phyloP scores from a whole-genome alignment of 805 yeast genomes.

The Kodamaea restingae region DNA sequence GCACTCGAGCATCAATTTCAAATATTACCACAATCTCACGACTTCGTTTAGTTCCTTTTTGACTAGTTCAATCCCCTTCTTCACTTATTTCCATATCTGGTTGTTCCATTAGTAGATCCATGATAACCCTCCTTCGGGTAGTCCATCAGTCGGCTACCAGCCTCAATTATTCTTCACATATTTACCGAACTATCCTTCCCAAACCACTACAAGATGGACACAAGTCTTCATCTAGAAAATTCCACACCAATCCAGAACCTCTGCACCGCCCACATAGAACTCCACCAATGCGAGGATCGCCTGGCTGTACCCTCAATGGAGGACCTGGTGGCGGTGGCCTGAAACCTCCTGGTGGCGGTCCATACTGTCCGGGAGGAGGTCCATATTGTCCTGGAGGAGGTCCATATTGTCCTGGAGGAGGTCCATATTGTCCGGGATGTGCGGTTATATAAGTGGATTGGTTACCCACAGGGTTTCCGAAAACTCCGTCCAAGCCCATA shows the following conservation, averaged over 20 bases:
- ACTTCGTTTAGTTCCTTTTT: too few relatives aligned
- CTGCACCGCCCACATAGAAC: conserved; percentile 66
- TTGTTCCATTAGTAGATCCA: too few relatives aligned
- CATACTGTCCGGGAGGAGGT: conserved; percentile 1
- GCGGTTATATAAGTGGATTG: neutral
- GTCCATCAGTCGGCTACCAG: too few relatives aligned
- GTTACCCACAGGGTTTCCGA: conserved; percentile 3
- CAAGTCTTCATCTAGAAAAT: conserved; percentile 54
- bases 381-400: conserved; percentile 5
- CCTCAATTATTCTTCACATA: too few relatives aligned
- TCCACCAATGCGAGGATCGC: conserved; percentile 77
- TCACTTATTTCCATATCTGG: too few relatives aligned
- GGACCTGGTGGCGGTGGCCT: conserved; percentile 5
- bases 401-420: conserved; percentile 3
- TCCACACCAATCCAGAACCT: conserved; percentile 53
- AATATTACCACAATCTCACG: too few relatives aligned
- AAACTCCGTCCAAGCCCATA: conserved; percentile 5
- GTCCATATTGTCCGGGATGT: neutral
- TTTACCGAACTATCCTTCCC: conserved; percentile 47
- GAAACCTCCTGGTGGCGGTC: neutral
- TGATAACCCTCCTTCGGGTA: too few relatives aligned
- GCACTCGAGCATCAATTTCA: too few relatives aligned
- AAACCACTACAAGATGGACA: conserved; percentile 67
- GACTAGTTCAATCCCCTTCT: too few relatives aligned
- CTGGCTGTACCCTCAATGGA: conserved; percentile 51